phyloP scores from a whole-genome alignment of 768 basidiomycete species.

The Panellus pusillus region DNA sequence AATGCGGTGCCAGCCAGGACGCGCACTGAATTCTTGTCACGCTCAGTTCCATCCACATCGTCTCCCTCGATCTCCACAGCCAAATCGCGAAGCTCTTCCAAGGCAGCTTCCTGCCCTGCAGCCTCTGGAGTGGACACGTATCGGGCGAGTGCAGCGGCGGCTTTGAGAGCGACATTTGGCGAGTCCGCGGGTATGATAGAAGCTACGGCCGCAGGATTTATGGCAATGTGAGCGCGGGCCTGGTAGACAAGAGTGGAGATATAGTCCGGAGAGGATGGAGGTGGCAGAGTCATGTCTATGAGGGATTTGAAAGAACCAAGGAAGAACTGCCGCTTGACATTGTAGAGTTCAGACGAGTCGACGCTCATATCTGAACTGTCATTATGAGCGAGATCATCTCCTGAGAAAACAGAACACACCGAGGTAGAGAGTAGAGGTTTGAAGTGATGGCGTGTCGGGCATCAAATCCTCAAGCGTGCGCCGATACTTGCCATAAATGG shows the following conservation, averaged over 20 bases:
- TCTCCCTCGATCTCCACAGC: slow-evolving; percentile 85
- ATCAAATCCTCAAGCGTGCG: too few species aligned
- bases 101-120: slow-evolving; percentile 50
- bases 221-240: slow-evolving; percentile 75
- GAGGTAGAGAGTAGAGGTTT: too few species aligned
- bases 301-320: slow-evolving; percentile 75
- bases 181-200: slow-evolving; percentile 55
- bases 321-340: slow-evolving; percentile 73
- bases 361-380: slow-evolving; percentile 28
- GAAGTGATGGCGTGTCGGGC: too few species aligned
- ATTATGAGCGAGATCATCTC: background rate
- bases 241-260: slow-evolving; percentile 69
- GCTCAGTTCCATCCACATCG: slow-evolving; percentile 63
- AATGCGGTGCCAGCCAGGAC: slow-evolving; percentile 89
- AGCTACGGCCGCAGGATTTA: slow-evolving; percentile 55
- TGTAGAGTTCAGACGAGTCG: slow-evolving; percentile 65
- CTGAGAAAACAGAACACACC: too few species aligned
- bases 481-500: too few species aligned
- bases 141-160: slow-evolving; percentile 71
- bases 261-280: slow-evolving; percentile 63
- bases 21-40: slow-evolving; percentile 71
- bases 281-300: slow-evolving; percentile 53
- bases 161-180: slow-evolving; percentile 69
- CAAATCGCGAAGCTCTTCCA: slow-evolving; percentile 85
- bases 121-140: slow-evolving; percentile 52